Conservation (phyloP, 1,284 basidiomycete genomes). For the Puccinia coronata region DNA sequence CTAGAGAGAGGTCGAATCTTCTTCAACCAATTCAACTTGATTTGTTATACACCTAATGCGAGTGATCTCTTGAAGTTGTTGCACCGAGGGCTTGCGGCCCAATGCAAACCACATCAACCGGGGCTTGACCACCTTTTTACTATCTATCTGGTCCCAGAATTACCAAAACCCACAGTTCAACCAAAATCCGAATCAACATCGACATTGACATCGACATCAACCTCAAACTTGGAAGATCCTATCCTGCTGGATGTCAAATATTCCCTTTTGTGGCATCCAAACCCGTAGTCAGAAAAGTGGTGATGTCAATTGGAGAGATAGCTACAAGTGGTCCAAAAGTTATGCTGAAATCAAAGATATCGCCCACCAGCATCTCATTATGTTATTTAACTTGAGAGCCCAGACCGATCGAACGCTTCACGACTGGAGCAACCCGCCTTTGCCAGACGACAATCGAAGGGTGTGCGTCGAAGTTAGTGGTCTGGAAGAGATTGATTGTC, state of each 20-base stretch:
- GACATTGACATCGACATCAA: no score
- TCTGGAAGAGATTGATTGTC: neutral
- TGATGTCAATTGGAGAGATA: neutral
- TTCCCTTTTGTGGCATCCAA: neutral
- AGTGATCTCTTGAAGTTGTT: neutral
- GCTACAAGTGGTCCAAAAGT: neutral
- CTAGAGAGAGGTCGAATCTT: neutral
- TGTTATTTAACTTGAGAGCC: neutral
- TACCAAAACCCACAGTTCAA: no score
- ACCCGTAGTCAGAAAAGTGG: neutral
- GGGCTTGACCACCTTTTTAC: neutral
- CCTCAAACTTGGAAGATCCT: neutral
- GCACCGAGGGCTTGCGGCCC: neutral
- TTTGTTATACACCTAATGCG: neutral
- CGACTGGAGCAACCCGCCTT: neutral
- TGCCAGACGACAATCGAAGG: neutral
- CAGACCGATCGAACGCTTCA: neutral
- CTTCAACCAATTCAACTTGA: conserved; percentile 3
- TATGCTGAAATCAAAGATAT: neutral
- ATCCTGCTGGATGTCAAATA: neutral
- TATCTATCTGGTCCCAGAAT: neutral
- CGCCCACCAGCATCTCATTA: neutral
- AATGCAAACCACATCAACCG: neutral
- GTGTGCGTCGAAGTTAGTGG: neutral
- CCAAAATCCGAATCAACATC: neutral